phyloP scores from a whole-genome alignment of 768 basidiomycete species.

The Kwoniella dendrophila region DNA sequence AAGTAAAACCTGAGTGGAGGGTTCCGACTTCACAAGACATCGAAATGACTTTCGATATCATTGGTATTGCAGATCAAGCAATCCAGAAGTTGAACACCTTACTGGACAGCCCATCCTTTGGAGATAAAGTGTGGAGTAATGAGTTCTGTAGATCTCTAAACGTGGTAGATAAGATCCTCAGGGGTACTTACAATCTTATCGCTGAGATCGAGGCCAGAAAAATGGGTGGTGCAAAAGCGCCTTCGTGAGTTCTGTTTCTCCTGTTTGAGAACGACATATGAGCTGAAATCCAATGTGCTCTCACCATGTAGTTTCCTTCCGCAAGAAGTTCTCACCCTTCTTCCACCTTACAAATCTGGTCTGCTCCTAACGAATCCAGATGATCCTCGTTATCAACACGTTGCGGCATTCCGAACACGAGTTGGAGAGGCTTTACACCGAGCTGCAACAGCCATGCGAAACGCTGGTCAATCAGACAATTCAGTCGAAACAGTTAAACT shows the following conservation, averaged over 20 bases:
- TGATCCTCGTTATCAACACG: conserved; percentile 69
- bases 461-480: conserved; percentile 65
- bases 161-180: conserved; percentile 72
- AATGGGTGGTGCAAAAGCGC: conserved; percentile 62
- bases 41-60: conserved; percentile 70
- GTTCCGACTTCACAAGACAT: conserved; percentile 72
- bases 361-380: conserved; percentile 69
- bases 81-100: conserved; percentile 64
- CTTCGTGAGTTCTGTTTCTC: conserved; percentile 30
- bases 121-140: conserved; percentile 78
- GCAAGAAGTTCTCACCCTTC: conserved; percentile 73
- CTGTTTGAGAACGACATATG: neutral
- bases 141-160: conserved; percentile 81
- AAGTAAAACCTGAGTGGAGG: conserved; percentile 84
- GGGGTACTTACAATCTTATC: conserved; percentile 61
- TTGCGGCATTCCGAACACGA: conserved; percentile 63
- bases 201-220: conserved; percentile 53
- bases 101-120: conserved; percentile 62
- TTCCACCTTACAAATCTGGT: conserved; percentile 66
- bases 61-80: conserved; percentile 64
- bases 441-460: conserved; percentile 68
- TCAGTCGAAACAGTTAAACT: conserved; percentile 68
- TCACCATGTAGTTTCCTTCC: conserved; percentile 36
- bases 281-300: neutral
- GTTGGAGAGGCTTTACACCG: conserved; percentile 72